These are phyloP conservation scores for Juglanconis sp. DNA, from an alignment of 2,329 filamentous ascomycete species.

Conservation along the genomic window DNA sequence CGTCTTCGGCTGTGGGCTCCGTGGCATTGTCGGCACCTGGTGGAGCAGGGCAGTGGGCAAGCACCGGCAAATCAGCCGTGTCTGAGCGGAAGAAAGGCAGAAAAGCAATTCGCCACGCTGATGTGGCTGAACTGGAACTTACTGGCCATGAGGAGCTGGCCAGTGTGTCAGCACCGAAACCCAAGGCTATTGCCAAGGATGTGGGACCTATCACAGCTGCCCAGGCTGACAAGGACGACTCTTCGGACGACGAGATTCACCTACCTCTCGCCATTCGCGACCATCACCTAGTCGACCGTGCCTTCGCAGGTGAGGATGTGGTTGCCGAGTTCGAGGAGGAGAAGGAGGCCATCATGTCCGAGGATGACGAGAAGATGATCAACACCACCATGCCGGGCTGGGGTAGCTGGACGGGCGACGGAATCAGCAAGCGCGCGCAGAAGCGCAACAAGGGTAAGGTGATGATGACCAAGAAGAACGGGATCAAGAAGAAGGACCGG, in stretches of 20 bases:
- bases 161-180: background rate
- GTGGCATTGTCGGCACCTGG: slow-evolving; percentile 20
- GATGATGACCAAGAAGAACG: slow-evolving; percentile 61
- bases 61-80: slow-evolving; percentile 22
- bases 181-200: slow-evolving; percentile 19
- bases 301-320: slow-evolving; percentile 86
- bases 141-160: slow-evolving; percentile 30
- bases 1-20: background rate
- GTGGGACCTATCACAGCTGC: slow-evolving; percentile 14
- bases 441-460: slow-evolving; percentile 61
- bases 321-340: slow-evolving; percentile 76
- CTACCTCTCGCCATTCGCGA: slow-evolving; percentile 58
- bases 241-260: slow-evolving; percentile 46
- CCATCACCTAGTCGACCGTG: slow-evolving; percentile 70
- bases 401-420: slow-evolving; percentile 87
- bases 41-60: slow-evolving; percentile 42
- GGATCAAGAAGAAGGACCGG: slow-evolving; percentile 71
- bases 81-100: slow-evolving; percentile 35
- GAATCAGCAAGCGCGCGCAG: slow-evolving; percentile 68
- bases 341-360: slow-evolving; percentile 67
- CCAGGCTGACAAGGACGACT: slow-evolving; percentile 27
- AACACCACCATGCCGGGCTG: slow-evolving; percentile 89
- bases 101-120: slow-evolving; percentile 22
- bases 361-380: slow-evolving; percentile 78
- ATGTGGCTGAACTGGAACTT: slow-evolving; percentile 39